Percentiles rank a stretch among this genome's conserved stretches.
These are phyloP conservation scores for Globisporangium nagaii DNA, from an alignment of 352 stramenopile species.

Conservation along the genomic window DNA sequence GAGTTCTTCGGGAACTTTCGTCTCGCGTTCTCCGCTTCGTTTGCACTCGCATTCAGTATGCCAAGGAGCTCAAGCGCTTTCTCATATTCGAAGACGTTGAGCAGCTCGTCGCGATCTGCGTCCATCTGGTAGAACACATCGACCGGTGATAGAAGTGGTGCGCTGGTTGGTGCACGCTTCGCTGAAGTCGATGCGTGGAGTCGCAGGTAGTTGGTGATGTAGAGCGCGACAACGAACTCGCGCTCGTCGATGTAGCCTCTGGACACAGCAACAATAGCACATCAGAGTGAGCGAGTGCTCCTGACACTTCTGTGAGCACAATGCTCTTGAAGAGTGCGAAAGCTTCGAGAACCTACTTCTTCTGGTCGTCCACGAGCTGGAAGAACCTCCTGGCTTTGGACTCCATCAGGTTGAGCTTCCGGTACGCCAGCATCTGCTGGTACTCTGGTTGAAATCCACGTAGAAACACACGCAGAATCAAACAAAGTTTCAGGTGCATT, in stretches of 20 bases:
- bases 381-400: slow-evolving; percentile 69
- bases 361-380: slow-evolving; percentile 61
- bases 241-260: slow-evolving; percentile 67
- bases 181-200: slow-evolving; percentile 11
- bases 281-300: too few relatives aligned
- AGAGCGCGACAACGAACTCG: slow-evolving; percentile 68
- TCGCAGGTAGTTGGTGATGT: slow-evolving; percentile 69
- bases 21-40: slow-evolving; percentile 14
- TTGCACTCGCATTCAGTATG: slow-evolving; percentile 14
- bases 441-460: slow-evolving; percentile 34
- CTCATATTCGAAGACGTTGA: slow-evolving; percentile 68
- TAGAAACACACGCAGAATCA: not conserved
- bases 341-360: slow-evolving; percentile 37
- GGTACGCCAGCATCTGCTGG: slow-evolving; percentile 71
- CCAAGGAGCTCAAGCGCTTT: slow-evolving; percentile 50
- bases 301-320: too few relatives aligned
- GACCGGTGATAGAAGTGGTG: slow-evolving; percentile 28
- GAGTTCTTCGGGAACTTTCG: slow-evolving; percentile 29
- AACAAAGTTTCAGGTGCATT: too few relatives aligned
- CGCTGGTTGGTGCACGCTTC: slow-evolving; percentile 1
- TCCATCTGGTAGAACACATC: slow-evolving; percentile 63
- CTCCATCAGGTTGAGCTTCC: slow-evolving; percentile 58
- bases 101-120: slow-evolving; percentile 43
- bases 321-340: not conserved
- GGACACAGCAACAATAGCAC: too few relatives aligned